Base-by-base conservation (phyloP, 129 eudicot genomes). In the Saussurea involucrata region DNA sequence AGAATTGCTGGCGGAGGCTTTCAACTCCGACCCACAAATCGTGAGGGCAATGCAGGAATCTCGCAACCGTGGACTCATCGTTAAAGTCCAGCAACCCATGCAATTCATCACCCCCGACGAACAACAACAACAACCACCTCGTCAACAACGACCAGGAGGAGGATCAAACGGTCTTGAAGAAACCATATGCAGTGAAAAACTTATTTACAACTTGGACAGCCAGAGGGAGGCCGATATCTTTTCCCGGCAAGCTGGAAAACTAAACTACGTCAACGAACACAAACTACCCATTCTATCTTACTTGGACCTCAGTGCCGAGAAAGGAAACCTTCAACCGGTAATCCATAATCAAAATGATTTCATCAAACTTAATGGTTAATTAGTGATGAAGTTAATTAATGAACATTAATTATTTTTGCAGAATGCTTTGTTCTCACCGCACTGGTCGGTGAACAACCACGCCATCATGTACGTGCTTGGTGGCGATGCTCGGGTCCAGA, bases 291-390 rank as follows among this genome's bases (percentile, higher is more conserved):
- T 92, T 36, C 90, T 90, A 53, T 67, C 69, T 21, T 34, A 12
- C 85, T 24, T 92, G 76, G 93, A 86, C 82, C 20, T 90, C 78
- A 86, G 92, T 70, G 90, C 92, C 7, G 93, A 86, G 49, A 90
- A 83, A 81, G 96, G 98, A 24, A 61, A 80, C 80, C 85, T 88
- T 44, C 82, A 49, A 66, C 87, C 20, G 21, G 20, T 49, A 49
- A 49, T 13, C 2, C 4, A n/a, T 49, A n/a, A 2, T 36, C 8
- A n/a, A n/a, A n/a, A 46, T 36, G 8, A 5, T 2, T 28, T 5
- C 42, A 36, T 5, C 11, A 36, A 36, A 36, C 6, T 36, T 36
- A 3, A 28, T 28, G 37, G 7, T 4, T 33, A 33, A 33, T 33
- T 33, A 33, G 8, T 5, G 0, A 33, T 4, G 37, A 33, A 33